These are phyloP conservation scores for Nakaseomyces nivariensis DNA, from an alignment of 1,139 yeast genomes.

Conservation along the genomic window DNA sequence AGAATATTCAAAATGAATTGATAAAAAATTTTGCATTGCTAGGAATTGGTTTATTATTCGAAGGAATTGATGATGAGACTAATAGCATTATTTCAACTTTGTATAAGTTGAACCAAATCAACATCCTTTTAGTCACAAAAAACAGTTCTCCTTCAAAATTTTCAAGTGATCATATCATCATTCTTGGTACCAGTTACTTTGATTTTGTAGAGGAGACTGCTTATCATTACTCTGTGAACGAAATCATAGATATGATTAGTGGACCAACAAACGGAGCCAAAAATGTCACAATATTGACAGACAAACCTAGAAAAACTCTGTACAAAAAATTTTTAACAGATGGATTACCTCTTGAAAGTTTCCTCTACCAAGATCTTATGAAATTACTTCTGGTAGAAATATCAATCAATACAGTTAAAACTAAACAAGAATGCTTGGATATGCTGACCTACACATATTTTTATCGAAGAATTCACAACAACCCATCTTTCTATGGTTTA, in stretches of 20 bases:
- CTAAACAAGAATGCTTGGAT: conserved; percentile 80
- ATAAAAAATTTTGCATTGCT: conserved; percentile 30
- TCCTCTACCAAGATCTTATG: conserved; percentile 44
- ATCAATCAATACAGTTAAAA: conserved; percentile 50
- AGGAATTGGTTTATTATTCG: conserved; percentile 63
- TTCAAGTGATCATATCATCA: conserved; percentile 42
- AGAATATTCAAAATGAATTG: conserved; percentile 31
- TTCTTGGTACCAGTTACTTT: conserved; percentile 62
- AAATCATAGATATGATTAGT: conserved; percentile 62
- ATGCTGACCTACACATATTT: conserved; percentile 82
- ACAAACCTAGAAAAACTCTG: conserved; percentile 45
- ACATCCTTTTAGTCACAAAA: conserved; percentile 47
- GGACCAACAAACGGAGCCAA: conserved; percentile 29
- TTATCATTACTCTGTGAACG: conserved; percentile 58
- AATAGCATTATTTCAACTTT: conserved; percentile 44
- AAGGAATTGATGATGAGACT: conserved; percentile 52
- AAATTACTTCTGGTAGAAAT: conserved; percentile 69
- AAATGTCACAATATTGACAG: conserved; percentile 49
- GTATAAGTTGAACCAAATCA: conserved; percentile 40
- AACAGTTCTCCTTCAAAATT: conserved; percentile 49
- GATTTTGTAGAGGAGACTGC: conserved; percentile 68
- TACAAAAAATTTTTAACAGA: conserved; percentile 64
- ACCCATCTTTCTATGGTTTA: conserved; percentile 84
- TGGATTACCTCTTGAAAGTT: conserved; percentile 80
- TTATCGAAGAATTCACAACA: conserved; percentile 66